Evolutionary conservation across 2,329 filamentous ascomycete genomes (phyloP), one percentile per base, ranked within the genome.

Genomic region (Pseudogymnoascus sp.): DNA sequence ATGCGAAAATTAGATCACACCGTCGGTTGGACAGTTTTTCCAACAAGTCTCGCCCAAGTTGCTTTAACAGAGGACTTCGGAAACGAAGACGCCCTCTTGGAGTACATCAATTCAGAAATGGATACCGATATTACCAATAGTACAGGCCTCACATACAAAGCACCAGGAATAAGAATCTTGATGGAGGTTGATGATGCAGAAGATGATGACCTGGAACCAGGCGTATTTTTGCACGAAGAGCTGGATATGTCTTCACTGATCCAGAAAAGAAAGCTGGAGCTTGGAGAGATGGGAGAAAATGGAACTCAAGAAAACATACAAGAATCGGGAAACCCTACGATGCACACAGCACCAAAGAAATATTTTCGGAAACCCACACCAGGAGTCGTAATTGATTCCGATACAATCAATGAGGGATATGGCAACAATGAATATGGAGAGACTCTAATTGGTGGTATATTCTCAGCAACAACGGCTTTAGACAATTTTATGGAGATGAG

Each of bases 401-500:
- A 60, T 12, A 14, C 19, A 26, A 14, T 19, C 19, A 16, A 39
- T 4, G 33, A 41, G 45, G 3, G 4, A 23, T 7, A 52, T 31
- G 45, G 23, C 2, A 16, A 52, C 14, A 29, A 4, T 60, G 33
- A 11, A 26, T 7, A 60, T 26, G 35, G 23, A 16, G 33, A 23
- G 4, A 60, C 16, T n/a, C 49, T 71, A 3, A 39, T 69, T 6
- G 66, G 64, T 33, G 67, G 62, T n/a, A 39, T 59, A 35, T 78
- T 78, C 67, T 77, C 77, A 65, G 75, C 74, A 26, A 72, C 67
- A 10, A 72, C 71, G 7, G 78, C 78, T 3, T 68, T 84, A 31
- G 73, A 77, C 4, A 78, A 76, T 29, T 85, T 82, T 66, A 80
- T 84, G 74, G 73, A 78, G 59, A 71, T 79, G 6, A 76, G 78